These are phyloP conservation scores for Rhypophila decipiens DNA, from an alignment of 495 filamentous ascomycete genomes.

Conservation along the genomic window DNA sequence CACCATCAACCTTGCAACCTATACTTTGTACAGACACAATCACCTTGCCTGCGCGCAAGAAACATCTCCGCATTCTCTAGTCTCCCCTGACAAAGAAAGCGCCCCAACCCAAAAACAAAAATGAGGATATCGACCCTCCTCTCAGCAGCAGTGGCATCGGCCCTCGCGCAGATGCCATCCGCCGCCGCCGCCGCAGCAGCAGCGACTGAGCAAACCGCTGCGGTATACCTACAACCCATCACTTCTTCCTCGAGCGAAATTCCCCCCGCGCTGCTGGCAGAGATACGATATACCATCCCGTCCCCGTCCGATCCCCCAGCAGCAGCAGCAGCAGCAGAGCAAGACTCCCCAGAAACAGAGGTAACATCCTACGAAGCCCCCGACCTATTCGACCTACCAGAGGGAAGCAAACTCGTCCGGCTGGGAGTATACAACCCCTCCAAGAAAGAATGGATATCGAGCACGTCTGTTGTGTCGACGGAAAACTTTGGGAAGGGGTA, in stretches of 20 bases:
- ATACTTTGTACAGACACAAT: too few species aligned
- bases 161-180: conserved; percentile 7
- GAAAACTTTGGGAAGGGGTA: conserved; percentile 50
- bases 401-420: conserved; percentile 33
- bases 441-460: conserved; percentile 36
- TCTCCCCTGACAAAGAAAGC: too few species aligned
- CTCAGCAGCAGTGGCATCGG: conserved; percentile 16
- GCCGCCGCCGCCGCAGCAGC: conserved; percentile 7
- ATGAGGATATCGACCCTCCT: conserved; percentile 25
- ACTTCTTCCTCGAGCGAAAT: conserved; percentile 21
- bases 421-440: conserved; percentile 42
- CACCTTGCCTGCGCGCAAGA: too few species aligned
- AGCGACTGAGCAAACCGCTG: conserved; percentile 15
- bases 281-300: conserved; percentile 38
- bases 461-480: conserved; percentile 38
- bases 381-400: conserved; percentile 41
- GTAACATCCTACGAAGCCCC: conserved; percentile 43
- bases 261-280: conserved; percentile 32
- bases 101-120: too few species aligned
- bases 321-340: conserved; percentile 32
- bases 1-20: too few species aligned
- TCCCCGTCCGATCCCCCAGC: conserved; percentile 3
- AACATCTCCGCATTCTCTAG: too few species aligned
- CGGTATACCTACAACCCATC: conserved; percentile 43
- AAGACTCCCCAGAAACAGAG: conserved; percentile 37